Evolutionary conservation across 2,329 filamentous ascomycete genomes (phyloP).

Genomic region (Penicillium sp.): DNA sequence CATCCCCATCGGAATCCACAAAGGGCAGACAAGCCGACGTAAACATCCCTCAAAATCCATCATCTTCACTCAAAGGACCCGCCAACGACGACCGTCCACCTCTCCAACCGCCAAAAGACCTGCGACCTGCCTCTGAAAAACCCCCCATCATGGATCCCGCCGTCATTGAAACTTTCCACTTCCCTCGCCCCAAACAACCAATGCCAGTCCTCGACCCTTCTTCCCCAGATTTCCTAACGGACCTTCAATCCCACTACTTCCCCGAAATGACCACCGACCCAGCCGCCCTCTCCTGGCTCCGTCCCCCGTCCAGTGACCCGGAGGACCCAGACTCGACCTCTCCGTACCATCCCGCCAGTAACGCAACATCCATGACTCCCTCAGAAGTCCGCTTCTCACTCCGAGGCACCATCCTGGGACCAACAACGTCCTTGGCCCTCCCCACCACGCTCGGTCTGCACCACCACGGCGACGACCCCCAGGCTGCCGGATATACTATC

Average conservation of each 20-base stretch:
- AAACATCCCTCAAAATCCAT: slow-evolving; percentile 1
- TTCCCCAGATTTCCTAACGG: slow-evolving; percentile 74
- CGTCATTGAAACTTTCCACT: slow-evolving; percentile 32
- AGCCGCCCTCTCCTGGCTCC: slow-evolving; percentile 84
- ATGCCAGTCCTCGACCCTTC: slow-evolving; percentile 72
- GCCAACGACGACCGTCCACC: slow-evolving; percentile 34
- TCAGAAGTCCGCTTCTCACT: slow-evolving; percentile 86
- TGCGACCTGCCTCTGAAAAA: slow-evolving; percentile 35
- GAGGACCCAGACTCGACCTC: slow-evolving; percentile 59
- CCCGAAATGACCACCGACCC: slow-evolving; percentile 80
- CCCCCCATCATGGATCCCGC: slow-evolving; percentile 26
- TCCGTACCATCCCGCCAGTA: slow-evolving; percentile 73
- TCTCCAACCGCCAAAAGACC: slow-evolving; percentile 30
- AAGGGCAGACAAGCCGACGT: slow-evolving; percentile 4
- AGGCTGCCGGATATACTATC: slow-evolving; percentile 90
- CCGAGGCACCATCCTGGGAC: slow-evolving; percentile 70
- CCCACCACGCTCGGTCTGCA: slow-evolving; percentile 77
- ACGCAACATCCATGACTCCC: slow-evolving; percentile 57
- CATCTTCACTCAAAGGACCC: slow-evolving; percentile 4
- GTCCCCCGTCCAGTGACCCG: slow-evolving; percentile 60
- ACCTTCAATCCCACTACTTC: slow-evolving; percentile 90
- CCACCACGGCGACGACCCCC: slow-evolving; percentile 86
- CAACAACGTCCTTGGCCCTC: slow-evolving; percentile 65
- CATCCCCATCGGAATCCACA: slow-evolving; percentile 4
- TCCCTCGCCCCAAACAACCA: slow-evolving; percentile 43